Conservation (phyloP, 345 rosid genomes). For the Toxicodendron radicans region DNA sequence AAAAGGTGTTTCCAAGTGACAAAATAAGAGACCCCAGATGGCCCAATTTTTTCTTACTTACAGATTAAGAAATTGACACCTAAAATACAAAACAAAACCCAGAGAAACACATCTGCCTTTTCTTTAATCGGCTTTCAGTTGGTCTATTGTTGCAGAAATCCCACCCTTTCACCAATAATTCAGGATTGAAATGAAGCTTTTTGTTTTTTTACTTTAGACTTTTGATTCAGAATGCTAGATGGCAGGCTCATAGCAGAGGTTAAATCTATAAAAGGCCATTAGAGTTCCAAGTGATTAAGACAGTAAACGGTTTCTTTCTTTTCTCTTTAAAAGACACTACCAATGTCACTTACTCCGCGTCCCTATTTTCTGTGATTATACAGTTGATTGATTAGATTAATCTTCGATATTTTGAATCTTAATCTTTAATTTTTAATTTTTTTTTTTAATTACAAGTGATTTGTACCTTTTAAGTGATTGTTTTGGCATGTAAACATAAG, state of each 20-base stretch:
- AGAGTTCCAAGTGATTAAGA: constrained; percentile 6
- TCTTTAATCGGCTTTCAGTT: constrained; percentile 12
- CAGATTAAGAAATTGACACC: constrained; percentile 47
- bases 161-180: constrained; percentile 18
- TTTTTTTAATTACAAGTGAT: too few species aligned
- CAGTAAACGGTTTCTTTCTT: constrained; percentile 10
- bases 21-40: neutral
- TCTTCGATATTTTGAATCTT: too few species aligned
- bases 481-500: too few species aligned
- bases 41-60: constrained; percentile 38
- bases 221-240: neutral
- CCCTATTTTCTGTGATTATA: neutral
- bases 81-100: neutral
- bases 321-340: neutral
- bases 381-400: neutral
- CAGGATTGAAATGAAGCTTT: neutral
- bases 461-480: too few species aligned
- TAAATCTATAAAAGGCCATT: too few species aligned
- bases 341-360: neutral
- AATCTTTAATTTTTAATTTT: too few species aligned
- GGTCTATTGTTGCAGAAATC: neutral
- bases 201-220: neutral
- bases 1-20: neutral
- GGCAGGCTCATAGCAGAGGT: neutral
- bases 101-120: neutral